Evolutionary conservation across 2,329 filamentous ascomycete species (phyloP).

Genomic region (Fusarium tricinctum): DNA sequence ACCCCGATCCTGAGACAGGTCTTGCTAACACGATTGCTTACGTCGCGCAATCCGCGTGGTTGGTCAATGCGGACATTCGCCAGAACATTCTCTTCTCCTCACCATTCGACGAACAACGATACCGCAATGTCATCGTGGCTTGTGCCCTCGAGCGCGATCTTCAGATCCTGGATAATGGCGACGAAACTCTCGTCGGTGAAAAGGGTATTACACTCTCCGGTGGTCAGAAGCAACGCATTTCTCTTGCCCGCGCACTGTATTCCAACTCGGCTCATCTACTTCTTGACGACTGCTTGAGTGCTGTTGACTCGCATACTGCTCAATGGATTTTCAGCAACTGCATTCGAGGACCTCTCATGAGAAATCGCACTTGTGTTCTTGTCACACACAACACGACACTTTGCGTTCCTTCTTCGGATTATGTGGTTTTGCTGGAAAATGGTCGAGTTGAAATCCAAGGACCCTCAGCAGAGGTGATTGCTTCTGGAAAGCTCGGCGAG

Average conservation of each 20-base stretch:
- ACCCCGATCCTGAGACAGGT: constrained; percentile 83
- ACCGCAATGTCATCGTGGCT: constrained; percentile 88
- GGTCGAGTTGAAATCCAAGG: constrained; percentile 84
- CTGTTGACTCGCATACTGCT: constrained; percentile 96
- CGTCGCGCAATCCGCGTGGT: constrained; percentile 96
- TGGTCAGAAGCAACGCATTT: constrained; percentile 97
- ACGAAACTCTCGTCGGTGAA: constrained; percentile 94
- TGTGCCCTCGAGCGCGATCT: constrained; percentile 93
- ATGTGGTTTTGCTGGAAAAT: constrained; percentile 89
- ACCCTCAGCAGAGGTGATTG: constrained; percentile 81
- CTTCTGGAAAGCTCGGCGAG: constrained; percentile 89
- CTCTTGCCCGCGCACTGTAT: constrained; percentile 95
- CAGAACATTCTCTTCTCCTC: constrained; percentile 96
- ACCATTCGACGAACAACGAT: constrained; percentile 83
- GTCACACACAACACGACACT: constrained; percentile 97
- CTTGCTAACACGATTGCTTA: constrained; percentile 95
- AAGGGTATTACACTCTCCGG: constrained; percentile 97
- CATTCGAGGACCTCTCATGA: constrained; percentile 90
- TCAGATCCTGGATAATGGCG: constrained; percentile 90
- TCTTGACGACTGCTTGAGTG: constrained; percentile 94
- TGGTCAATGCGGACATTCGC: constrained; percentile 94
- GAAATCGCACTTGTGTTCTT: constrained; percentile 88
- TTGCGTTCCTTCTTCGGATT: constrained; percentile 83
- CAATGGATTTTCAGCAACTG: constrained; percentile 99
- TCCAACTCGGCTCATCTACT: constrained; percentile 92